Evolutionary conservation across 192 early-diverging fungal genomes (phyloP), one percentile per base, ranked within the genome.

Genomic region (Linnemannia hyalina): DNA sequence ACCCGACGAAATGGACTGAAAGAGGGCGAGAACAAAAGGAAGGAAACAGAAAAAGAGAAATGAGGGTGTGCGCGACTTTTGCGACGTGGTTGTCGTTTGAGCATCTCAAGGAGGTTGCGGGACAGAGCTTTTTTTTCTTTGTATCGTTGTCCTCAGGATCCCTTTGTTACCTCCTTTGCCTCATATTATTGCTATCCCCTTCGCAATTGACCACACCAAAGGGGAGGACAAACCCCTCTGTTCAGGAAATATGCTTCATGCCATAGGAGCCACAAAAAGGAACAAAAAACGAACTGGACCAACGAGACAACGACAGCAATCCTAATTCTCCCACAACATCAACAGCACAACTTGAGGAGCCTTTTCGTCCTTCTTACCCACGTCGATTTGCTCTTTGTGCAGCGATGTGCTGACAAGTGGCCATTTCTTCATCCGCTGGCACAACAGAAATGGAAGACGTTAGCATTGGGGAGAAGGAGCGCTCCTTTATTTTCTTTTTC

Each of bases 401-500:
- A 15, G 32, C 60, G 29, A 65, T 32, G 60, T 32, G 26, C 29
- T n/a, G 54, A 57, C 54, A 26, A 57, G 54, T 57, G 23, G 13
- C 20, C 46, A 47, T 42, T 73, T 35, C 1, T 26, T 47, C n/a
- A 20, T 47, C 44, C 46, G n/a, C 46, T 47, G 9, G 42, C 26
- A 42, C 38, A 40, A 40, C 38, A 40, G 38, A 40, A 40, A 3
- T 40, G 38, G 38, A 40, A 35, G 35, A 35, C 35, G 1, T 35
- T 35, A 35, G 35, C 35, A 35, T 35, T 35, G 35, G 38, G 38
- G 38, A 41, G 44, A 47, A 35, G 9, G 29, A 35, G 11, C 60
- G 11, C 60, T 65, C 60, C 60, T 65, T 65, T 29, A 65, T 65
- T 65, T 65, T 65, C 6, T n/a, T 60, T 29, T 60, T n/a, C n/a